Evolutionary conservation across 345 rosid genomes (phyloP), one percentile per base, ranked within the genome.

Genomic region (Salix udensis): DNA sequence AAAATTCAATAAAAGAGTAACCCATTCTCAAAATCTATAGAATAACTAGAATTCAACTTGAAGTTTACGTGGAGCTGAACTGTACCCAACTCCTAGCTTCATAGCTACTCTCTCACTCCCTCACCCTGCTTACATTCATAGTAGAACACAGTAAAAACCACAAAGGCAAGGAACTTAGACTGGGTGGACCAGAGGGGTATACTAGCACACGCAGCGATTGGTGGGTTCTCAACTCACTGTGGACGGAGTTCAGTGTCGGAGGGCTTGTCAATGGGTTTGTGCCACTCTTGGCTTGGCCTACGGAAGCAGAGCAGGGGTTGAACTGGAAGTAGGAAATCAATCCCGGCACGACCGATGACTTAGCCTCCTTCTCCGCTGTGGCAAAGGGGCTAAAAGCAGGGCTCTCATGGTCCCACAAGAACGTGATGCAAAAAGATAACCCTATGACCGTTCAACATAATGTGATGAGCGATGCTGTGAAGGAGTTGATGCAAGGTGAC

Each of bases 171-270:
- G 19, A 73, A 34, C 28, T 58, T 78, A 26, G 73, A 44, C 3
- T 76, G 79, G 74, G 74, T 61, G 67, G 68, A 76, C 58, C 74
- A 69, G 74, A 52, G 68, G 58, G 13, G 58, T 7, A 60, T 76
- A 24, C 37, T 69, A 10, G 39, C 37, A 40, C 68, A 76, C 44
- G 62, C 74, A 8, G 60, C 58, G 1, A 30, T 42, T 13, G 69
- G 74, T 10, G 79, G 74, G 62, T 76, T 76, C 16, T 8, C 70
- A 58, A 76, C 58, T 58, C 79, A 76, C 26, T 24, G 79, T 34
- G 79, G 79, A 4, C 70, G 84, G 84, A 84, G 78, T 67, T 72
- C 84, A 7, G 78, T 81, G 65, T 39, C 73, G 24, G 87, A 81
- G 76, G 70, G 84, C 46, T 24, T 81, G 69, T 61, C 66, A 8